These are phyloP conservation scores for Macrolepiota fuliginosa DNA, from an alignment of 768 basidiomycete genomes.

Conservation along the genomic window DNA sequence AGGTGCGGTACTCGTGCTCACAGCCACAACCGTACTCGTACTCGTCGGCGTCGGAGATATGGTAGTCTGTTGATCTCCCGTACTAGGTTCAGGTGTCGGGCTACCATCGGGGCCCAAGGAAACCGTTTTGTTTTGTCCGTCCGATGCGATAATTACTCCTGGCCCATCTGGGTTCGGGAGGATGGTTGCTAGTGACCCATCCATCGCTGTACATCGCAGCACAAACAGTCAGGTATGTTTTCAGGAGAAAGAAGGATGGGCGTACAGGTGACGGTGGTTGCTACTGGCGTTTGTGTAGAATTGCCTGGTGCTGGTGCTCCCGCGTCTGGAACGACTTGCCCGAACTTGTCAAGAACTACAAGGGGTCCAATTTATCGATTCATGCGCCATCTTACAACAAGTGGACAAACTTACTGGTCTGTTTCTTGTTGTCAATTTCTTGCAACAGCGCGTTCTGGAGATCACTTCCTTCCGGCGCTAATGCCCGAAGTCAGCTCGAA, in stretches of 20 bases:
- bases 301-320: background rate
- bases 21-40: background rate
- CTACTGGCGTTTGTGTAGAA: background rate
- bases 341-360: background rate
- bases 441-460: background rate
- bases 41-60: background rate
- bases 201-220: background rate
- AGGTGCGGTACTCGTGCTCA: background rate
- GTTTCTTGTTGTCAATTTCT: constrained; percentile 3
- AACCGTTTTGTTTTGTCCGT: background rate
- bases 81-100: background rate
- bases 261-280: constrained; percentile 5
- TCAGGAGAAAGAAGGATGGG: no score
- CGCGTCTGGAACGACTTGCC: background rate
- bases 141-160: background rate
- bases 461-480: constrained; percentile 8
- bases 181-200: background rate
- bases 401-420: background rate
- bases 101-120: background rate
- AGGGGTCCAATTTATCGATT: background rate
- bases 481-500: background rate
- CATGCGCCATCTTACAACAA: background rate
- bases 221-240: background rate
- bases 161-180: background rate
- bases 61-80: background rate